phyloP scores from a whole-genome alignment of 352 stramenopile genomes.

The Globisporangium cystogenes region DNA sequence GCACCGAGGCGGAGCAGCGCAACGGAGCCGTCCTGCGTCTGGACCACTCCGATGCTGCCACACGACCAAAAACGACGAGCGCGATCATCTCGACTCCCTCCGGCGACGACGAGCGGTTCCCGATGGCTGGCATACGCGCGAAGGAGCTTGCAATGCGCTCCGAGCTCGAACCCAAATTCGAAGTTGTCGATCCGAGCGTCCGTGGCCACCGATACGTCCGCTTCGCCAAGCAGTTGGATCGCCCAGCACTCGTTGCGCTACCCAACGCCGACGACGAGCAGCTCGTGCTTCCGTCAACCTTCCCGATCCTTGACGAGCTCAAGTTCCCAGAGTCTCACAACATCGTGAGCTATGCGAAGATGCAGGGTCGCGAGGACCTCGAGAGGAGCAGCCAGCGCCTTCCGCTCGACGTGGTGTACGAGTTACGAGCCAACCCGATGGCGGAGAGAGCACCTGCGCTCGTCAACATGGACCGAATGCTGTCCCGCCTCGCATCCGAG shows the following conservation, averaged over 20 bases:
- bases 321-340: background rate
- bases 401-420: too few relatives aligned
- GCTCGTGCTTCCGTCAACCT: slow-evolving; percentile 4
- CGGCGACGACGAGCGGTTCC: slow-evolving; percentile 5
- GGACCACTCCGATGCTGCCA: background rate
- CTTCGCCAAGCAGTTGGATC: slow-evolving; percentile 11
- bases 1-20: background rate
- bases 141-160: background rate
- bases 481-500: too few relatives aligned
- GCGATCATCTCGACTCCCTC: background rate
- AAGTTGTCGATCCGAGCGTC: slow-evolving; percentile 1
- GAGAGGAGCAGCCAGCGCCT: background rate
- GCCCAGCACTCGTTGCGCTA: background rate
- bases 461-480: too few relatives aligned
- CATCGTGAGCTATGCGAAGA: slow-evolving; percentile 1
- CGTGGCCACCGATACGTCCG: slow-evolving; percentile 11
- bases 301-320: slow-evolving; percentile 3
- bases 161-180: slow-evolving; percentile 9
- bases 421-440: too few relatives aligned
- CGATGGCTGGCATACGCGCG: background rate
- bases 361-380: slow-evolving; percentile 1
- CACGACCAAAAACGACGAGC: background rate
- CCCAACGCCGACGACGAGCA: background rate
- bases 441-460: too few relatives aligned
- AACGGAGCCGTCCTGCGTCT: background rate